Percentiles rank a stretch among this genome's conserved stretches.
phyloP scores from a whole-genome alignment of 305 asterid species.

The Fraxinus albicans region DNA sequence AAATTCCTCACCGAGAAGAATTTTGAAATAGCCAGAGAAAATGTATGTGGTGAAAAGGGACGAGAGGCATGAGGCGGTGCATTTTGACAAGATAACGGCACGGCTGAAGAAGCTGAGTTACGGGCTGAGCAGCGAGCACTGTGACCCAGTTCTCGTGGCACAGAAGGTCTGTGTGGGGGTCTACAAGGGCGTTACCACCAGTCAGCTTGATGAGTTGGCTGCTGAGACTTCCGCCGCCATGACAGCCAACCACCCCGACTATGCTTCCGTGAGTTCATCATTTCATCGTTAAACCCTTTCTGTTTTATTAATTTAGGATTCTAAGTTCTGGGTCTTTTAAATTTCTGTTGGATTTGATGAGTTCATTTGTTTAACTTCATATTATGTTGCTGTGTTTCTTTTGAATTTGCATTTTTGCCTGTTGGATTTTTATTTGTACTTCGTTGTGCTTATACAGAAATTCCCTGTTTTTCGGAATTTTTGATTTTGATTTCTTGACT shows the following conservation, averaged over 20 bases:
- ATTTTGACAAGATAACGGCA: slow-evolving; percentile 91
- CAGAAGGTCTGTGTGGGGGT: slow-evolving; percentile 94
- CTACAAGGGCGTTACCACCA: slow-evolving; percentile 83
- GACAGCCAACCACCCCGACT: slow-evolving; percentile 92
- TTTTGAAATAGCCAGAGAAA: background rate
- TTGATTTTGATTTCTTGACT: background rate
- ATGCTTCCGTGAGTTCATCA: slow-evolving; percentile 65
- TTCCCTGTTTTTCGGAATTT: background rate
- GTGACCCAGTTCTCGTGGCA: slow-evolving; percentile 81
- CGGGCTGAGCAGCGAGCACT: slow-evolving; percentile 81
- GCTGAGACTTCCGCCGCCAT: slow-evolving; percentile 95
- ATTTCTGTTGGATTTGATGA: background rate
- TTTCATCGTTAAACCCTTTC: background rate
- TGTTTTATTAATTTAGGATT: too few species aligned
- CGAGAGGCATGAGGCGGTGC: slow-evolving; percentile 83
- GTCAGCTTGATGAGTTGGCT: slow-evolving; percentile 91
- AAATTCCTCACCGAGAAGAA: slow-evolving; percentile 40
- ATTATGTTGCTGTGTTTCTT: background rate
- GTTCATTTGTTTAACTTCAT: background rate
- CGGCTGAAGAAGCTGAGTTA: slow-evolving; percentile 82
- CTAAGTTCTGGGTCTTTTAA: too few species aligned
- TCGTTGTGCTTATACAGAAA: background rate
- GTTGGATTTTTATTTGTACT: background rate
- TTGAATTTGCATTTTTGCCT: background rate
- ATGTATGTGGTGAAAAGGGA: slow-evolving; percentile 97